phyloP scores from a whole-genome alignment of 1,139 yeast genomes.

The Hyphopichia buzzinii region DNA sequence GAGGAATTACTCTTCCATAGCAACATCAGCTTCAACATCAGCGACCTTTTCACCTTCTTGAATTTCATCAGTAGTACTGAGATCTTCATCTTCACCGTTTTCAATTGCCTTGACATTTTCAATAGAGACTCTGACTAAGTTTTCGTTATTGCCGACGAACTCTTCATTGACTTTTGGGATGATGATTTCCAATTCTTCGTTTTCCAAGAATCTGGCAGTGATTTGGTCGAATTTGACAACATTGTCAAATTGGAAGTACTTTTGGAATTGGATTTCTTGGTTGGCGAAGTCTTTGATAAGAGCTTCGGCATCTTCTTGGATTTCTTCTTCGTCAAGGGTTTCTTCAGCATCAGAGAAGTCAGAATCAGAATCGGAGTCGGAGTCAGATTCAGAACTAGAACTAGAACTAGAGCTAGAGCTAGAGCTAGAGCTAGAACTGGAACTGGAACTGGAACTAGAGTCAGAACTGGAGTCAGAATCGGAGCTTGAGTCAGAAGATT shows the following conservation, averaged over 20 bases:
- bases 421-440: constrained; percentile 14
- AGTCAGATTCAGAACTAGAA: constrained; percentile 10
- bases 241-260: constrained; percentile 46
- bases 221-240: constrained; percentile 38
- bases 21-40: constrained; percentile 9
- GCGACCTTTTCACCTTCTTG: constrained; percentile 7
- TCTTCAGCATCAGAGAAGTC: constrained; percentile 14
- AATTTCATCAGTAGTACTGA: constrained; percentile 7
- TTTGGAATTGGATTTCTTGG: constrained; percentile 44
- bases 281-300: constrained; percentile 40
- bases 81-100: constrained; percentile 14
- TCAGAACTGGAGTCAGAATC: constrained; percentile 11
- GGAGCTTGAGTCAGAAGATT: constrained; percentile 12
- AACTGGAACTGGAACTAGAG: constrained; percentile 9
- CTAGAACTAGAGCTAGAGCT: constrained; percentile 12
- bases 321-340: constrained; percentile 23
- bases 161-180: constrained; percentile 39
- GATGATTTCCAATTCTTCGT: constrained; percentile 43
- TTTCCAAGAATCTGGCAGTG: constrained; percentile 36
- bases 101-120: constrained; percentile 17
- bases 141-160: constrained; percentile 19
- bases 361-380: constrained; percentile 9
- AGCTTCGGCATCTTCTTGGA: constrained; percentile 41
- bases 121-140: constrained; percentile 25
- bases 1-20: constrained; percentile 1